Conservation (phyloP, 257 asterid genomes). For the Schizonepeta tenuifolia region DNA sequence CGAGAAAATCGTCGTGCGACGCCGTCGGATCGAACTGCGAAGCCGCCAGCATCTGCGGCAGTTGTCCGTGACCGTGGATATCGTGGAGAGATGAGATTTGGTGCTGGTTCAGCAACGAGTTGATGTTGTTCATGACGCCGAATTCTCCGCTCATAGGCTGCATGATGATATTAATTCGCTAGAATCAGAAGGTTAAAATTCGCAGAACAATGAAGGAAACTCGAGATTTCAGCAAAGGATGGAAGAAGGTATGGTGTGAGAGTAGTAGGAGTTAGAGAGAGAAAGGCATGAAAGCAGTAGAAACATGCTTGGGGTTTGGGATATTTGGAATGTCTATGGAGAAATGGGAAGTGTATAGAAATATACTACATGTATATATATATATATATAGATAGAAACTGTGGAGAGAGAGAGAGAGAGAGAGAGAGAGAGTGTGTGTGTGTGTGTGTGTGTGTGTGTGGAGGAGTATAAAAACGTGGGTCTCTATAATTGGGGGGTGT, state of each 20-base stretch:
- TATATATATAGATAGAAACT: not conserved
- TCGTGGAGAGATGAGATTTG: constrained; percentile 59
- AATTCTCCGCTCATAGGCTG: constrained; percentile 50
- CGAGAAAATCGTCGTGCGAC: constrained; percentile 74
- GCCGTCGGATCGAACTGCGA: constrained; percentile 61
- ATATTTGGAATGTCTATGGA: constrained; percentile 40
- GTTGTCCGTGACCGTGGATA: constrained; percentile 42
- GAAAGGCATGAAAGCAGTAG: constrained; percentile 31
- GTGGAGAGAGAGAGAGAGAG: not conserved
- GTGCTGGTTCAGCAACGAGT: constrained; percentile 55
- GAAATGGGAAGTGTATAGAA: constrained; percentile 26
- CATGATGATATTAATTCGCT: constrained; percentile 31
- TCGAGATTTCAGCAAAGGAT: constrained; percentile 4
- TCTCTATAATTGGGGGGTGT: constrained; percentile 34
- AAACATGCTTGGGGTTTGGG: constrained; percentile 43
- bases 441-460: too few relatives aligned
- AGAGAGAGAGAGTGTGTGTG: not conserved
- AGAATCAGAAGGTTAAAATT: constrained; percentile 5
- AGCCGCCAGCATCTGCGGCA: constrained; percentile 34
- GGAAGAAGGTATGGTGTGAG: constrained; percentile 22
- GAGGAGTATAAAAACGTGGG: constrained; percentile 30
- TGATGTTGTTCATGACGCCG: constrained; percentile 56
- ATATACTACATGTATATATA: not conserved
- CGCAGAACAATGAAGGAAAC: constrained; percentile 1
- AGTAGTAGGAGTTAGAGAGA: constrained; percentile 17